Percentiles rank a stretch among this genome's conserved stretches.
Conservation (phyloP, 176 grass and related monocot genomes). For the Themeda triandra region DNA sequence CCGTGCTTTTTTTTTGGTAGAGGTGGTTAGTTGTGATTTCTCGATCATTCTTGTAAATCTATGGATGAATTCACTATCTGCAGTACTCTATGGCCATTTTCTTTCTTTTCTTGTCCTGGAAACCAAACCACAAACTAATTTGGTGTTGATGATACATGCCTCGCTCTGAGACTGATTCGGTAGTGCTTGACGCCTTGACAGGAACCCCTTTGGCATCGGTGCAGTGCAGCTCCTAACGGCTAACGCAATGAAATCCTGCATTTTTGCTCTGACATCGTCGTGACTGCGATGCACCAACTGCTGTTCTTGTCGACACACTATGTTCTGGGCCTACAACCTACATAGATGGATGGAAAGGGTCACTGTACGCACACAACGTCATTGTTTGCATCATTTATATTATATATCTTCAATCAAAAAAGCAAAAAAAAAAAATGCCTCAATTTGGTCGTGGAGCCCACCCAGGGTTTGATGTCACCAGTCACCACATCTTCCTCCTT, state of each 20-base stretch:
- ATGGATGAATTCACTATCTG: background rate
- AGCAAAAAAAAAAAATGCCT: no score
- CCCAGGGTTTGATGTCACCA: background rate
- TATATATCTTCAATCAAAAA: no score
- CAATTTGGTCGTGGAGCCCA: background rate
- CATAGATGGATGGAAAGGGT: background rate
- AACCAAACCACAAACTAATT: background rate
- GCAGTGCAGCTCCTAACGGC: background rate
- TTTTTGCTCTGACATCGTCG: background rate
- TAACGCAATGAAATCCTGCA: background rate
- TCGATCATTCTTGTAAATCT: background rate
- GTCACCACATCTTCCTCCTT: background rate
- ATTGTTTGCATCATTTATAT: background rate
- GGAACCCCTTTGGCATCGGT: background rate
- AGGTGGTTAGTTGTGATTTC: background rate
- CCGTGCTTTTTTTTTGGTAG: no score
- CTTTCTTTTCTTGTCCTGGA: background rate
- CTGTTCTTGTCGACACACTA: background rate
- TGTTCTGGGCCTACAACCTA: no score
- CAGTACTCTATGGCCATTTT: background rate
- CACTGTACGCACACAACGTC: background rate
- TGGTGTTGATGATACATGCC: background rate
- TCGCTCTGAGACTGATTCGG: background rate
- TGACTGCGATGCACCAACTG: background rate
- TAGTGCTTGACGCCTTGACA: background rate